A percentile compares a stretch with the other conserved stretches of the same genome.
Evolutionary conservation across 129 eudicot genomes (phyloP).

Genomic region (carrot (Daucus carota)): DH1_v3.0 NC_030384.2:24544001-24544500

Average conservation of each 20-base stretch:
- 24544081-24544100: slow-evolving; percentile 14
- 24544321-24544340: slow-evolving; percentile 53
- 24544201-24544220: background rate
- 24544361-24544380: no score
- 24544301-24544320: slow-evolving; percentile 72
- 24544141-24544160: slow-evolving; percentile 64
- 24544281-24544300: slow-evolving; percentile 82
- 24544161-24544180: background rate
- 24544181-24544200: background rate
- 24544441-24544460: no score
- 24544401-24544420: no score
- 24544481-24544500: no score
- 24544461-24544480: no score
- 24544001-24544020: background rate
- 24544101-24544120: slow-evolving; percentile 53
- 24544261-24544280: slow-evolving; percentile 60
- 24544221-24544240: slow-evolving; percentile 2
- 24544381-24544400: no score
- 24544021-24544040: background rate
- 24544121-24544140: slow-evolving; percentile 55
- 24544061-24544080: slow-evolving; percentile 19
- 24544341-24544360: no score
- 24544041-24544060: background rate
- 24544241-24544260: slow-evolving; percentile 70
- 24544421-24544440: no score